Conservation (phyloP, 305 asterid genomes). For the Fraxinus platypoda region DNA sequence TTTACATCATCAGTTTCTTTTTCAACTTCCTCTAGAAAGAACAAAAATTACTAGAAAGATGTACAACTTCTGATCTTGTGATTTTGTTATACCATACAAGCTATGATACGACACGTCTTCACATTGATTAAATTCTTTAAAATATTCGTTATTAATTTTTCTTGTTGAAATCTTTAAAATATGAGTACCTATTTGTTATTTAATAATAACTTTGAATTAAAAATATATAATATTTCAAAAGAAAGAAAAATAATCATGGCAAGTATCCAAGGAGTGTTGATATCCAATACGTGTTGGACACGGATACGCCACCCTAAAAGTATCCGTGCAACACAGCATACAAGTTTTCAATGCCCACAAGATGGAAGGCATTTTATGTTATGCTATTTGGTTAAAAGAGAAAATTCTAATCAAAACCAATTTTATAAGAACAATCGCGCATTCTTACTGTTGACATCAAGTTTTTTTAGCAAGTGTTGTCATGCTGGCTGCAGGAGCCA, state of each 20-base stretch:
- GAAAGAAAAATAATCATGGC: no score
- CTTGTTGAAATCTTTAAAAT: no score
- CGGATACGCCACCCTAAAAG: no score
- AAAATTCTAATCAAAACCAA: neutral
- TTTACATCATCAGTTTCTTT: neutral
- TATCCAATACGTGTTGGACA: no score
- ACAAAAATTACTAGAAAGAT: neutral
- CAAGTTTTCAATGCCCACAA: neutral
- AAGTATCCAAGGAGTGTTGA: no score
- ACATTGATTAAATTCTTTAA: no score
- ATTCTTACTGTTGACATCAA: neutral
- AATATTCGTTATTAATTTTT: no score
- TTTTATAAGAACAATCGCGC: neutral
- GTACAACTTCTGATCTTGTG: neutral
- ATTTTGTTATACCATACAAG: neutral
- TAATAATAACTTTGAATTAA: no score
- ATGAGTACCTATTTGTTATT: no score
- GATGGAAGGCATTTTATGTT: neutral
- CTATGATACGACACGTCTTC: neutral
- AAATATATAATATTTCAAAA: no score
- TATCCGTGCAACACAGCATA: neutral
- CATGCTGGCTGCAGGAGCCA: neutral
- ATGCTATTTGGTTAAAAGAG: neutral
- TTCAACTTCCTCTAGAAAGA: neutral
- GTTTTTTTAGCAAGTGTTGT: neutral